Base-by-base conservation (phyloP, 1,139 yeast genomes). In the Pichia sp. region DNA sequence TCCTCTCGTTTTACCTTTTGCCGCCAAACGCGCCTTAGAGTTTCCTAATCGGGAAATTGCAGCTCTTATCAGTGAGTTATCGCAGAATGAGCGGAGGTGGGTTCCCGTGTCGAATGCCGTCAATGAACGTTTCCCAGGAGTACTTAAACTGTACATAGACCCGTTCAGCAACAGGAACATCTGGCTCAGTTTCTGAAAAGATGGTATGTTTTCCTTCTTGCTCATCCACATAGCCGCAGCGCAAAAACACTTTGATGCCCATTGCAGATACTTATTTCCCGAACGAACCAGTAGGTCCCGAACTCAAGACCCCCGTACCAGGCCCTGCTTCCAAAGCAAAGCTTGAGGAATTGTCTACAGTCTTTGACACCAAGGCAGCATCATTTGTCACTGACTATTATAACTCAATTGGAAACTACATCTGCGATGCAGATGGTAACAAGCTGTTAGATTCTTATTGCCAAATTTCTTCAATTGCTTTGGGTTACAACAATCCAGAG, bases 401-500 rank as follows among this genome's bases (percentile, higher is more conserved):
- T 45, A 71, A 77, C 36, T 77, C 84, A 2, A 42, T 60, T n/a
- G 88, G 87, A 46, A 80, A 80, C 59, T 80, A 77, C 56, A 72
- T 80, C 38, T 69, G 72, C 38, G 87, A 80, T 59, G 82, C 72
- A 15, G 87, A 80, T 55, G 85, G 84, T 15, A 80, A 79, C 55
- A 60, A 60, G 31, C 66, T 69, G 45, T 62, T 80, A 41, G 88
- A 80, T 53, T 69, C 77, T 17, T 80, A 77, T 52, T 77, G 82
- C 33, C 88, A 80, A 60, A 79, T 80, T 49, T 74, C 87, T 10
- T 79, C 87, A 3, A 79, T 79, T 50, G 79, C 86, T 3, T 59
- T 80, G 39, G 87, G 88, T 30, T 80, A 80, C 65, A 79, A 79
- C 59, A 79, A 80, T 55, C 87, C 87, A n/a, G 78, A 65, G 17